Evolutionary conservation across 345 rosid genomes (phyloP).

Genomic region (Bruguiera sexangula): DNA sequence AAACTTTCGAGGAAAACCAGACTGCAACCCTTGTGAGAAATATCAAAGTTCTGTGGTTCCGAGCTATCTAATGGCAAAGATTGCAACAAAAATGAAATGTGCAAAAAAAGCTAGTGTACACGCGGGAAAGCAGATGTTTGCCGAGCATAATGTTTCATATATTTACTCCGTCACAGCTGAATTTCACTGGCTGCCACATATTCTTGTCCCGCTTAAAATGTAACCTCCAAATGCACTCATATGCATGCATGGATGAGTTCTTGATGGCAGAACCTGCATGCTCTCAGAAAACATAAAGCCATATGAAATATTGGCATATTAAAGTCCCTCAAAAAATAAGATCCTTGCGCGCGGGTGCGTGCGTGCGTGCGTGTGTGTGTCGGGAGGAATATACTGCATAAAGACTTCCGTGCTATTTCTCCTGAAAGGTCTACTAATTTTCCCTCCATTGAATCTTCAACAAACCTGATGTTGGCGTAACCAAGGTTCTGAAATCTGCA

Average conservation of each 20-base stretch:
- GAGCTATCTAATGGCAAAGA: too few species aligned
- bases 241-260: constrained; percentile 94
- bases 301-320: neutral
- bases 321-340: neutral
- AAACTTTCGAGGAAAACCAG: too few species aligned
- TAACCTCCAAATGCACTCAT: constrained; percentile 87
- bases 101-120: too few species aligned
- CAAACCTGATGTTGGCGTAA: constrained; percentile 88
- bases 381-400: too few species aligned
- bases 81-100: too few species aligned
- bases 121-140: too few species aligned
- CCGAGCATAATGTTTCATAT: too few species aligned
- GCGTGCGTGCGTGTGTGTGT: neutral
- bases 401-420: too few species aligned
- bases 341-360: neutral
- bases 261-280: constrained; percentile 78
- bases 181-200: constrained; percentile 27
- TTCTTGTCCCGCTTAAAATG: constrained; percentile 74
- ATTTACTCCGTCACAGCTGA: neutral
- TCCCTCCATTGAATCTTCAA: neutral
- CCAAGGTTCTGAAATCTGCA: constrained; percentile 96
- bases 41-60: too few species aligned
- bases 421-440: neutral
- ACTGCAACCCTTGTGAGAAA: too few species aligned
- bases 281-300: neutral